These are phyloP conservation scores for Wolfiporia cocos DNA, from an alignment of 1,284 basidiomycete species.

Conservation along the genomic window DNA sequence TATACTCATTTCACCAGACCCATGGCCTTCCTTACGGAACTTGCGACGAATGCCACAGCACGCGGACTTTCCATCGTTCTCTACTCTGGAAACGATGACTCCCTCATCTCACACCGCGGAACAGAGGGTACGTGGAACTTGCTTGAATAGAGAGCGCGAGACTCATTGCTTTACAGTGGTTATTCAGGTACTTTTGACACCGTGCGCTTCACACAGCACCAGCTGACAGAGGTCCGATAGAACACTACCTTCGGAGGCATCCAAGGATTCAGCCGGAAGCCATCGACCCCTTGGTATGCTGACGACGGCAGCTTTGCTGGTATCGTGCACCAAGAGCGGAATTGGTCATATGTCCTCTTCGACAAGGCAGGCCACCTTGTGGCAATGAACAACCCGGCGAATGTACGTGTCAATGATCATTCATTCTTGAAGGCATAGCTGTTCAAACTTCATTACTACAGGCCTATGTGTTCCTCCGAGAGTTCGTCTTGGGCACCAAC, in stretches of 20 bases:
- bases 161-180: conserved; percentile 34
- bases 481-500: conserved; percentile 20
- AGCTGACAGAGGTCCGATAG: conserved; percentile 23
- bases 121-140: conserved; percentile 44
- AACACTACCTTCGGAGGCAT: conserved; percentile 73
- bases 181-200: conserved; percentile 42
- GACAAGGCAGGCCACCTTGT: conserved; percentile 54
- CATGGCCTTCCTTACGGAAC: conserved; percentile 55
- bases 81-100: conserved; percentile 65
- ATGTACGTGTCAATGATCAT: not conserved
- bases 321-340: conserved; percentile 66
- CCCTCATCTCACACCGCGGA: conserved; percentile 56
- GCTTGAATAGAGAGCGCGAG: too few species aligned
- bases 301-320: conserved; percentile 56
- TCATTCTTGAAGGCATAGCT: too few species aligned
- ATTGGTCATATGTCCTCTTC: conserved; percentile 59
- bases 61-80: conserved; percentile 47
- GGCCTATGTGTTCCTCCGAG: conserved; percentile 20
- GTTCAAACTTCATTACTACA: too few species aligned
- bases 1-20: conserved; percentile 33
- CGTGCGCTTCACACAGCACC: not conserved
- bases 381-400: conserved; percentile 37
- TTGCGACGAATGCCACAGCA: conserved; percentile 54
- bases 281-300: conserved; percentile 60
- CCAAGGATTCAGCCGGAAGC: conserved; percentile 62